A percentile compares a stretch with the other conserved stretches of the same genome.
Evolutionary conservation across 129 eudicot genomes (phyloP).

Genomic region (Flaveria robusta): DNA sequence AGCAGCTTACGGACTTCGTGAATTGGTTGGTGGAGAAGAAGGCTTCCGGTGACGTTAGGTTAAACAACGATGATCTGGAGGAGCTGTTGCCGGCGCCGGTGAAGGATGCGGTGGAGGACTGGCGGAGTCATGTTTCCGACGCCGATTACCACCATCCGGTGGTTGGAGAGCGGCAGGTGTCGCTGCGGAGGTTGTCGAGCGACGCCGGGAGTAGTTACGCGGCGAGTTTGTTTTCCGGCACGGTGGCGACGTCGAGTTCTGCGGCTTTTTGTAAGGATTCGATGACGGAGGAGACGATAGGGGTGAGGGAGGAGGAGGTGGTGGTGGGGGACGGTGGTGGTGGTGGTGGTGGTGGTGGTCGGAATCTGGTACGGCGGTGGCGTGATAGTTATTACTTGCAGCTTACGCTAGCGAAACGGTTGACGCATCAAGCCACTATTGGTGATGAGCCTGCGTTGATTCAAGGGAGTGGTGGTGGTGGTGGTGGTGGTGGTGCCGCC

Average conservation of each 20-base stretch:
- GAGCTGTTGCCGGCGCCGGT: conserved; percentile 43
- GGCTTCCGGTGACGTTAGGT: conserved; percentile 38
- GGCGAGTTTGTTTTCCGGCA: conserved; percentile 76
- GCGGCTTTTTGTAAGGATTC: conserved; percentile 47
- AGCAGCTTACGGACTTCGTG: conserved; percentile 60
- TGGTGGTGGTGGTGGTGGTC: conserved; percentile 15
- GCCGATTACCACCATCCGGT: conserved; percentile 16
- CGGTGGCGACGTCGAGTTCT: conserved; percentile 52
- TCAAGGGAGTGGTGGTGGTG: conserved; percentile 40
- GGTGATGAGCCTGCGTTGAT: conserved; percentile 52
- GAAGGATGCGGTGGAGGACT: conserved; percentile 24
- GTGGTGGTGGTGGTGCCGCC: conserved; percentile 29
- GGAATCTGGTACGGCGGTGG: conserved; percentile 43
- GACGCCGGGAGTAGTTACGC: conserved; percentile 61
- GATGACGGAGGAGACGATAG: conserved; percentile 25
- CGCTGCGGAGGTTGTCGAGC: conserved; percentile 63
- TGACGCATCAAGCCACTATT: conserved; percentile 56
- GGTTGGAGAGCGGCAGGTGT: conserved; percentile 40
- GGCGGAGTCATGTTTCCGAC: conserved; percentile 19
- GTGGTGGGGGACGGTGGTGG: conserved; percentile 26
- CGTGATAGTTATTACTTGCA: conserved; percentile 80
- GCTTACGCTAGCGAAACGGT: conserved; percentile 66
- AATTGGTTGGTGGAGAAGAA: conserved; percentile 74
- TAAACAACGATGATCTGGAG: conserved; percentile 34
- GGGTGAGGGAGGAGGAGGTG: conserved; percentile 41